phyloP scores from a whole-genome alignment of 768 basidiomycete species.

The Tricholoma hemisulphureum region DNA sequence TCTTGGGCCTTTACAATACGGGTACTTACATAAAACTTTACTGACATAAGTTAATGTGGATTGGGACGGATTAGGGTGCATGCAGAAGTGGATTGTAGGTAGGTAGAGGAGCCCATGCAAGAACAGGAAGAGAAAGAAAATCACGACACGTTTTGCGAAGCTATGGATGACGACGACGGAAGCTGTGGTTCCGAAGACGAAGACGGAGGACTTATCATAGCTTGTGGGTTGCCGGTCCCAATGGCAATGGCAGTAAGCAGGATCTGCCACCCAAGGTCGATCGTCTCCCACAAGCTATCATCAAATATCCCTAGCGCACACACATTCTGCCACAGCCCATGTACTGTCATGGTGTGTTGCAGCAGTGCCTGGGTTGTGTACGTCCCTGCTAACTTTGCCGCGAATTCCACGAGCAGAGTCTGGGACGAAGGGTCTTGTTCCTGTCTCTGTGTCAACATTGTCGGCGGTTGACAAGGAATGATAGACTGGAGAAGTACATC shows the following conservation, averaged over 20 bases:
- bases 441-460: conserved; percentile 26
- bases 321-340: conserved; percentile 72
- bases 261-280: conserved; percentile 69
- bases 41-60: not conserved
- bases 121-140: too few species aligned
- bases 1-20: too few species aligned
- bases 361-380: conserved; percentile 49
- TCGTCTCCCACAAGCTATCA: conserved; percentile 59
- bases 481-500: conserved; percentile 51
- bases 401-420: conserved; percentile 20
- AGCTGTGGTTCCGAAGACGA: not conserved
- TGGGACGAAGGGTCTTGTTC: conserved; percentile 12
- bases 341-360: conserved; percentile 45
- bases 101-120: not conserved
- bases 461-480: conserved; percentile 38
- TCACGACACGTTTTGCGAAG: not conserved
- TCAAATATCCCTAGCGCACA: conserved; percentile 70
- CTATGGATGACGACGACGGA: not conserved
- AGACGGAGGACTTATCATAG: conserved; percentile 8
- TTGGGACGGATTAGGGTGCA: not conserved
- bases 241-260: conserved; percentile 59
- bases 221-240: conserved; percentile 38
- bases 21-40: not conserved
- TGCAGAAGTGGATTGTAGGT: too few species aligned
- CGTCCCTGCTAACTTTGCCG: conserved; percentile 35